A percentile compares a stretch with the other conserved stretches of the same genome.
These are phyloP conservation scores for Arabidopsis suecica DNA, from an alignment of 345 rosid species.

Conservation along the genomic window DNA sequence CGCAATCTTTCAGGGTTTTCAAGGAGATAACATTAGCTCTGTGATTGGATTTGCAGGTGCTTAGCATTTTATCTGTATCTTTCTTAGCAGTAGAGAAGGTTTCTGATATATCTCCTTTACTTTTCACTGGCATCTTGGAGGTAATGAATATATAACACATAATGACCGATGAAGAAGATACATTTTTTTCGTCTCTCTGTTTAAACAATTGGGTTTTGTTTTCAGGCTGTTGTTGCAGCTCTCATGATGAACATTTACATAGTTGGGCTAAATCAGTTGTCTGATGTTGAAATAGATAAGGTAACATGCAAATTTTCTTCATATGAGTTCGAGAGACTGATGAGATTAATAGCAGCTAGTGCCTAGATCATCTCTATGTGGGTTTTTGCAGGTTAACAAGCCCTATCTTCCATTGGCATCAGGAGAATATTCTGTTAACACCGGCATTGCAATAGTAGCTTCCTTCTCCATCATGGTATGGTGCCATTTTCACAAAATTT, in stretches of 20 bases:
- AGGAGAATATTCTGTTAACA: conserved; percentile 76
- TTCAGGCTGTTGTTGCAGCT: conserved; percentile 89
- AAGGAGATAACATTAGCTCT: conserved; percentile 27
- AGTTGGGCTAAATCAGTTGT: conserved; percentile 88
- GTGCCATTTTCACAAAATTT: not conserved
- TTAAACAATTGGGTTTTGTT: conserved; percentile 27
- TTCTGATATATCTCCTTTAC: conserved; percentile 76
- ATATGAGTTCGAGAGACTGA: not conserved
- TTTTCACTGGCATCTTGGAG: conserved; percentile 77
- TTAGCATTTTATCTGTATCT: conserved; percentile 93
- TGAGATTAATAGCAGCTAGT: not conserved
- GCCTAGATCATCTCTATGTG: not conserved
- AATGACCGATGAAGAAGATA: not conserved
- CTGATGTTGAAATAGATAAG: conserved; percentile 95
- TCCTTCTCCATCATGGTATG: conserved; percentile 81
- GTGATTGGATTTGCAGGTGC: conserved; percentile 54
- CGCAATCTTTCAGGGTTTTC: not conserved
- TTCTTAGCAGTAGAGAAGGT: conserved; percentile 81
- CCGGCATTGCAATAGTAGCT: conserved; percentile 66
- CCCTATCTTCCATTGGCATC: conserved; percentile 98
- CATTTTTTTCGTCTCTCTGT: not conserved
- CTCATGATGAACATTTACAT: conserved; percentile 94
- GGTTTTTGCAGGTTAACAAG: conserved; percentile 75
- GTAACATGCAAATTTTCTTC: conserved; percentile 45
- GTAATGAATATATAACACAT: conserved; percentile 41